These are phyloP conservation scores for Xylogone sp. DNA, from an alignment of 2,329 filamentous ascomycete species.

Conservation along the genomic window DNA sequence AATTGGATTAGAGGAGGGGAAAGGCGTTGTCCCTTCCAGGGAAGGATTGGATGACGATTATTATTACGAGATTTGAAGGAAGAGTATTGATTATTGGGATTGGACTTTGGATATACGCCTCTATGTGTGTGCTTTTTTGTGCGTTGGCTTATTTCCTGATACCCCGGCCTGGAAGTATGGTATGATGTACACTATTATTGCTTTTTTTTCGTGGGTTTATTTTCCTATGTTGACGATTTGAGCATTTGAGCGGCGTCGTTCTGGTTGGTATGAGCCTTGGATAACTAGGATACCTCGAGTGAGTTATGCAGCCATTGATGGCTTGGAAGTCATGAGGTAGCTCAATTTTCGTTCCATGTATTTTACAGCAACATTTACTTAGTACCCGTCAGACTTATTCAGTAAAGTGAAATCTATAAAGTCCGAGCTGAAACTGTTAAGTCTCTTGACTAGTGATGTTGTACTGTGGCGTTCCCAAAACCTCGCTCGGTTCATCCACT, in stretches of 20 bases:
- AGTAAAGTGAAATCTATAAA: too few species aligned
- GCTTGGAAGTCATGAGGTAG: too few species aligned
- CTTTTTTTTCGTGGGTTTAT: neutral
- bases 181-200: neutral
- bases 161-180: neutral
- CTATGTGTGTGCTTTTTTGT: neutral
- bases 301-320: too few species aligned
- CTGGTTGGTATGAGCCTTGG: neutral
- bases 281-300: neutral
- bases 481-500: too few species aligned
- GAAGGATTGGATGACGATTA: conserved; percentile 90
- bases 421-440: too few species aligned
- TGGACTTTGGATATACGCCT: neutral
- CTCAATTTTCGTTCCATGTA: too few species aligned
- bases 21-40: conserved; percentile 73
- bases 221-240: neutral
- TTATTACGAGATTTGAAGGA: conserved; percentile 70
- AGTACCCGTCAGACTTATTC: too few species aligned
- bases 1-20: conserved; percentile 50
- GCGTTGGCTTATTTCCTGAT: neutral
- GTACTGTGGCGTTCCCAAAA: too few species aligned
- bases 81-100: neutral
- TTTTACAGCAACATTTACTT: too few species aligned
- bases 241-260: neutral
- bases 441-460: too few species aligned